Base-by-base conservation (phyloP, 352 stramenopile genomes). In the Globisporangium echinulatum region DNA sequence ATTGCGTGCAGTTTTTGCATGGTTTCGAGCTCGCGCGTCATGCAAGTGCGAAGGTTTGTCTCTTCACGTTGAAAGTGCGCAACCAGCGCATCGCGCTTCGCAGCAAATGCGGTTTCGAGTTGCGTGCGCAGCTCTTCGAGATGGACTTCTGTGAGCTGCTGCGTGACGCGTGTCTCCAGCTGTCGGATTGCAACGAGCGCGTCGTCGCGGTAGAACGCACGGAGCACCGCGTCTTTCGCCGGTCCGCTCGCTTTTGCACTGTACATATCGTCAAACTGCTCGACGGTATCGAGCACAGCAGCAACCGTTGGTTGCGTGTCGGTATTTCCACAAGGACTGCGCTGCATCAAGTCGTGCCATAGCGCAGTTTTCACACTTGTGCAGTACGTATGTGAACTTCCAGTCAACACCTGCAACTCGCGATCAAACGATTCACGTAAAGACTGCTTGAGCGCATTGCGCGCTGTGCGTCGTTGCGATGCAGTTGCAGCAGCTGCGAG, bases 21-120 rank as follows among this genome's bases (percentile, higher is more conserved):
- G 52, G 80, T 82, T 46, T 88, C 71, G 54, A 83, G 68, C 56
- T 94, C 85, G 3, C 71, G 71, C 8, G 64, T 67, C 68, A 94
- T 74, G 49, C 72, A 67, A 52, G 66, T 61, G 13, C 81, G 80
- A 33, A 94, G 54, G 52, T 91, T 75, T 0, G 59, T 68, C 59
- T 92, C 78, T 44, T 92, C 71, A 19, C 77, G 70, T 49, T 82
- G 74, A 49, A 94, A 94, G 38, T 87, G 82, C 15, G 67, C 70
- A 11, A 85, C 67, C 3, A 94, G 70, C 50, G 75, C 66, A 7
- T 71, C 61, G 49, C 89, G 89, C 39, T 88, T 88, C 33, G 62
- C 56, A 11, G 71, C 70, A 64, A 87, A 91, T 6, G 83, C 85
- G 5, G 63, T 64, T 40, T 91, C 70, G 7, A 94, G 68, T 25